A percentile compares a stretch with the other conserved stretches of the same genome.
These are phyloP conservation scores for Pseudogymnoascus sp. DNA, from an alignment of 2,329 filamentous ascomycete genomes.

Conservation along the genomic window DNA sequence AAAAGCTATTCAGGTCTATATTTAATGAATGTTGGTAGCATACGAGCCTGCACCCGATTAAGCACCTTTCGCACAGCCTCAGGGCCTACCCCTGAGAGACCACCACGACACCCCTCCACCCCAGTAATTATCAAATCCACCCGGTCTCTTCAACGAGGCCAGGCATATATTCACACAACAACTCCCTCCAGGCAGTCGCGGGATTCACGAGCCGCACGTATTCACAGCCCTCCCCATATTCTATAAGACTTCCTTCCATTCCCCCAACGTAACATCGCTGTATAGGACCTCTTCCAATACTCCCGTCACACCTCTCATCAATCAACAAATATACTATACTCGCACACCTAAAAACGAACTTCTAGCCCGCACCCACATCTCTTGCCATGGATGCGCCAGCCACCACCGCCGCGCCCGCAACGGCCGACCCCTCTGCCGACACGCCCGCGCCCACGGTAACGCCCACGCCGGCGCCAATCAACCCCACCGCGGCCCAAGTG, in stretches of 20 bases:
- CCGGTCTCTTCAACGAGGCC: not conserved
- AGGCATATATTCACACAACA: not conserved
- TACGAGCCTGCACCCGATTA: not conserved
- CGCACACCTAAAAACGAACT: not conserved
- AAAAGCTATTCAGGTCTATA: not conserved
- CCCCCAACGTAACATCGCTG: not conserved
- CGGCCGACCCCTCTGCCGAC: not conserved
- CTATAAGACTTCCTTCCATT: not conserved
- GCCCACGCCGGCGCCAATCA: not conserved
- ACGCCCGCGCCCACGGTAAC: not conserved
- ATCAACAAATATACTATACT: not conserved
- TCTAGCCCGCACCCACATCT: too few species aligned
- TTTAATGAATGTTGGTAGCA: not conserved
- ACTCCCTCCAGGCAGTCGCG: not conserved
- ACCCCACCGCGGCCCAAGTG: not conserved
- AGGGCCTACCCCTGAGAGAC: too few species aligned
- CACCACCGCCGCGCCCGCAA: not conserved
- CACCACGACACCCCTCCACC: not conserved
- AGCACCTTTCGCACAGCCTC: too few species aligned
- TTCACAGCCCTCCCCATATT: too few species aligned
- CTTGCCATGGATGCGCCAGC: not conserved
- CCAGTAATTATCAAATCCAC: not conserved
- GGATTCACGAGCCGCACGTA: not conserved
- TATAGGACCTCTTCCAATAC: not conserved
- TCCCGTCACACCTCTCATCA: not conserved